Base-by-base conservation (phyloP, 179 eudicot species). In the Amaranthus tricolor region DNA sequence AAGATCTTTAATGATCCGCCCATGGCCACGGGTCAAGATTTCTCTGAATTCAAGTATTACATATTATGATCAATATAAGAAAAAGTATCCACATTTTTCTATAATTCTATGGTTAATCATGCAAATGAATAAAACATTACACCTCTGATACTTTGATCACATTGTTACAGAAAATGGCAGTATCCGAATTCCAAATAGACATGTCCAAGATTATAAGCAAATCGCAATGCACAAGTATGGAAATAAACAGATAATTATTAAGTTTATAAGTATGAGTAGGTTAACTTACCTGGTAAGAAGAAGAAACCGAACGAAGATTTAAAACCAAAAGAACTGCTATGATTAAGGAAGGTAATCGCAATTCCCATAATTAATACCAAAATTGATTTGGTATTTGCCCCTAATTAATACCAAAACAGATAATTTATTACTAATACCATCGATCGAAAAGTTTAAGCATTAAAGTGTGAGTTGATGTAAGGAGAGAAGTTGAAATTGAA, bases 201-300 rank as follows among this genome's bases (percentile, higher is more conserved):
- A 31, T 31, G 40, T 31, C 40, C 40, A 31, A 31, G 40, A 31
- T 31, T 31, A 31, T 31, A 31, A 31, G 40, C 40, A 31, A 31
- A 31, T 31, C 40, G 40, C 40, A 31, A 31, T 31, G 40, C 40
- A 31, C 40, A 31, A 31, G 2, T 31, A 31, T 31, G 40, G 40
- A 31, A 21, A 59, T 4, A 0, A 1, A 2, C 10, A 19, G 21
- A 9, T 6, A 59, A 19, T 6, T 31, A 31, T n/a, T 14, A 21
- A 21, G 15, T 16, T 48, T 15, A 48, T 66, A 16, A 66, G 53
- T 13, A 15, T 13, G 14, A 51, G 9, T 3, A 51, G 21, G 12
- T 9, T 51, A 5, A 45, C 16, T 43, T 79, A 84, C 87, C 87
- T 84, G 87, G 57, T 82, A 84, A 77, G 87, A 56, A 82, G 87